Evolutionary conservation across 805 yeast genomes (phyloP), one percentile per base, ranked within the genome.

Genomic region (Wickerhamiella kurtzmanii): DNA sequence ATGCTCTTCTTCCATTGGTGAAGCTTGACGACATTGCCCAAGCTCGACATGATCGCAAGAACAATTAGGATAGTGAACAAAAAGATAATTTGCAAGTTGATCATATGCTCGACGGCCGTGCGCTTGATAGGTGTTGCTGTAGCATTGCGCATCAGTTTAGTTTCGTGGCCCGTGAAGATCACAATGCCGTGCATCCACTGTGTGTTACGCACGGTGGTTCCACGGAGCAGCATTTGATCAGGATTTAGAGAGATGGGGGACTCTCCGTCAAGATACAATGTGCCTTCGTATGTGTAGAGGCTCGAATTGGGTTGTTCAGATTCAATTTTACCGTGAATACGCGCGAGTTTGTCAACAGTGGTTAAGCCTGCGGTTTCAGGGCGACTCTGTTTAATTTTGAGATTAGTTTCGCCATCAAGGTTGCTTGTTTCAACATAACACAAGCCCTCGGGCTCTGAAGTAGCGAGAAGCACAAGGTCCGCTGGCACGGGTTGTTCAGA

Each of bases 361-460:
- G 82, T 81, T 47, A 82, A 61, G 50, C 72, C 70, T 3, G 85
- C 72, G 0, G 98, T 92, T 57, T 87, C 95, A 1, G 75, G 68
- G 44, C 73, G 72, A 1, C 96, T 77, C 62, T 92, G 97, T 60
- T 94, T 94, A 60, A 92, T 92, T 60, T 92, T 92, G 57, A 92
- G 71, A 62, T 92, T 92, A 0, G 99, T 94, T 63, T 92, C 99
- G 48, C 99, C 99, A 64, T 92, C 99, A 55, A 92, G 69, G 59
- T 92, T 92, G 0, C 98, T 95, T 1, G 99, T 92, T 64, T 92
- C 99, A 47, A 94, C 85, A 58, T 92, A 92, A 63, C 98, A 94
- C 50, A 92, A 70, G 2, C 98, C 99, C 64, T 89, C 97, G 0
- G 99, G 99, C 63, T 92, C 99, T 0, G 97, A 89, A 0, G 96